Evolutionary conservation across 805 yeast genomes (phyloP).

Genomic region (Hermanozyma aechmeae): DNA sequence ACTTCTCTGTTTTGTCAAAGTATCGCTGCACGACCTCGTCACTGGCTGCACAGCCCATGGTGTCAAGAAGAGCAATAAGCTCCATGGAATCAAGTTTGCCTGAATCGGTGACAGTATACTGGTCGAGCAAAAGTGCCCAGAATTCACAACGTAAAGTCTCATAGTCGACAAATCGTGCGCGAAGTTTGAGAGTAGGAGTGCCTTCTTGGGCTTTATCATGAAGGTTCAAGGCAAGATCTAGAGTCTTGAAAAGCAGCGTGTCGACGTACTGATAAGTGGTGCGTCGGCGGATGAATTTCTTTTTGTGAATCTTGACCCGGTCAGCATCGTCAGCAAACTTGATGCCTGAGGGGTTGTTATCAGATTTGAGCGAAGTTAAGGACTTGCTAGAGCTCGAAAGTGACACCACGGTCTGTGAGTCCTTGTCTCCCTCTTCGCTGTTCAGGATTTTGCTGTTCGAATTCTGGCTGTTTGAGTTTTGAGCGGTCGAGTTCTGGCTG

Average conservation of each 20-base stretch:
- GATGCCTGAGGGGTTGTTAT: slow-evolving; percentile 3
- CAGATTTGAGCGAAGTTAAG: neutral
- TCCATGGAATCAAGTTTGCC: slow-evolving; percentile 45
- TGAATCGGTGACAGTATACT: slow-evolving; percentile 36
- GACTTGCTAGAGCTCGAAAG: slow-evolving; percentile 4
- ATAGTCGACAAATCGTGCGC: slow-evolving; percentile 63
- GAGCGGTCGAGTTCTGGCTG: too few species aligned
- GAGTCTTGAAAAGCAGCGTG: slow-evolving; percentile 32
- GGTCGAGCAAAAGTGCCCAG: slow-evolving; percentile 56
- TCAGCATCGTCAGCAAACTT: slow-evolving; percentile 19
- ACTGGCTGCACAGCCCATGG: slow-evolving; percentile 44
- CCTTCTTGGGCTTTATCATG: slow-evolving; percentile 26
- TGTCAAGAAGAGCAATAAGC: slow-evolving; percentile 53
- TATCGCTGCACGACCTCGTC: slow-evolving; percentile 48
- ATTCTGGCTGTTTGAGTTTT: too few species aligned
- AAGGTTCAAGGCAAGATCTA: slow-evolving; percentile 25
- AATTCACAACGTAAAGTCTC: slow-evolving; percentile 52
- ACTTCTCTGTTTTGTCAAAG: slow-evolving; percentile 35
- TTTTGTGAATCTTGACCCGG: slow-evolving; percentile 18
- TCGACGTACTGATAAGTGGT: slow-evolving; percentile 21
- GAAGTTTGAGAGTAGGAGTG: slow-evolving; percentile 46
- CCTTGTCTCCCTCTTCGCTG: too few species aligned
- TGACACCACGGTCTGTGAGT: too few species aligned
- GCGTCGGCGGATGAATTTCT: slow-evolving; percentile 20
- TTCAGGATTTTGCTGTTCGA: too few species aligned